Evolutionary conservation across 2,329 filamentous ascomycete species (phyloP), one percentile per base, ranked within the genome.

Genomic region (Pseudogymnoascus sp.): DNA sequence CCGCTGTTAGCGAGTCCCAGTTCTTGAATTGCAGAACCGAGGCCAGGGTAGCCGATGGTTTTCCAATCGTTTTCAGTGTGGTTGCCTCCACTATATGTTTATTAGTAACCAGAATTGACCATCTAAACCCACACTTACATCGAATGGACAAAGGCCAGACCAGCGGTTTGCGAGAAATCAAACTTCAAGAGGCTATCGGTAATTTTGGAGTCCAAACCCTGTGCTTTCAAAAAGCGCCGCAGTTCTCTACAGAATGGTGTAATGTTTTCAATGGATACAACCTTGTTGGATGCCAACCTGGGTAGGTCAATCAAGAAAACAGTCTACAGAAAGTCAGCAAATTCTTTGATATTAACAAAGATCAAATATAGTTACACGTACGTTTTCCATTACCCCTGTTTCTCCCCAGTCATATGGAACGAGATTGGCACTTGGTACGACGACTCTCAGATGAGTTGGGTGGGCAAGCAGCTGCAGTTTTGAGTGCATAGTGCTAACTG

Each of bases 261-360:
- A 2, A 71, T 63, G 0, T 70, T 68, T 1, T 70, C 67, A 2
- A 66, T 29, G 18, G 62, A 26, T 21, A 12, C 68, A 68, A 42
- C 74, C 66, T 61, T 64, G 2, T 67, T 64, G 11, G 64, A 51
- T 5, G 67, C 51, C 69, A 66, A 73, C 42, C 83, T 81, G 5
- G 95, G 93, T 7, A 97, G 83, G 73, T 99, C 95, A 68, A 99
- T 93, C n/a, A 97, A 73, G 73, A 96, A 97, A 6, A 93, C 85
- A 69, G 87, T 88, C 86, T 89, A 64, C 29, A 64, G 21, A 23
- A 2, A 18, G 23, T 64, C 45, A 59, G 65, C 68, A 70, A 14
- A 14, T 11, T 31, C 11, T 45, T 36, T 37, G 42, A 8, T 7
- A 61, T 26, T 54, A 37, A 26, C 26, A 14, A 60, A 23, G 8